Base-by-base conservation (phyloP, 352 stramenopile species). In the Phytopythium kandeliae region DNA sequence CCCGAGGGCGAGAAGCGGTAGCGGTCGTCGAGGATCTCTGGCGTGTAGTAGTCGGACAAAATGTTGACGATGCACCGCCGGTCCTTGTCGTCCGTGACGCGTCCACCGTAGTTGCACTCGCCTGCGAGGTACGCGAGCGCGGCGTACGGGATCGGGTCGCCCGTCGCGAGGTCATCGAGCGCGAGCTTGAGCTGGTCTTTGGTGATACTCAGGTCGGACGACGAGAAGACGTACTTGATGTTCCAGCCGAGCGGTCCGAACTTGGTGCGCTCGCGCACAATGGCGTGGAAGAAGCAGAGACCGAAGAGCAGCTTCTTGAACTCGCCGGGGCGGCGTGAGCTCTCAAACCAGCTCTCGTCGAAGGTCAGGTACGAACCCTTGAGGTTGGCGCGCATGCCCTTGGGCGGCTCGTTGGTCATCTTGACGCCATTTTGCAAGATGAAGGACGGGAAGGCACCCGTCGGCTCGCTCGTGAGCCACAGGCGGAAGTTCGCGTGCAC, bases 321-420 rank as follows among this genome's bases (percentile, higher is more conserved):
- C 25, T 85, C 79, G 8, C 66, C 46, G 0, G 74, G 67, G 2
- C 89, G 69, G 12, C 52, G 49, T 41, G 79, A 93, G 52, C 55
- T 84, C 26, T 85, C 58, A 21, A 89, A 63, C 86, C 86, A 95
- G 24, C 58, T 56, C 36, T 86, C 76, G 13, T 92, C 78, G 40
- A 94, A 83, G 1, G 78, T 94, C 45, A 89, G 47, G 57, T 93
- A 98, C n/a, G 85, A 93, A 6, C 87, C 89, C 47, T 96, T 92
- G 11, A 98, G 56, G 63, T 98, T 98, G 10, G 90, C 89, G 17
- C 92, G 77, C 83, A 98, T 94, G 9, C 95, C 94, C 46, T 96
- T 96, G 0, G 95, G 91, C 8, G 95, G 92, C 47, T 98, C 95
- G 44, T 97, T 97, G 19, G 93, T 98, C 84, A 98, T 98, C 68